These are phyloP conservation scores for Monosporascus cannonballus DNA, from an alignment of 2,329 filamentous ascomycete genomes.

Conservation along the genomic window DNA sequence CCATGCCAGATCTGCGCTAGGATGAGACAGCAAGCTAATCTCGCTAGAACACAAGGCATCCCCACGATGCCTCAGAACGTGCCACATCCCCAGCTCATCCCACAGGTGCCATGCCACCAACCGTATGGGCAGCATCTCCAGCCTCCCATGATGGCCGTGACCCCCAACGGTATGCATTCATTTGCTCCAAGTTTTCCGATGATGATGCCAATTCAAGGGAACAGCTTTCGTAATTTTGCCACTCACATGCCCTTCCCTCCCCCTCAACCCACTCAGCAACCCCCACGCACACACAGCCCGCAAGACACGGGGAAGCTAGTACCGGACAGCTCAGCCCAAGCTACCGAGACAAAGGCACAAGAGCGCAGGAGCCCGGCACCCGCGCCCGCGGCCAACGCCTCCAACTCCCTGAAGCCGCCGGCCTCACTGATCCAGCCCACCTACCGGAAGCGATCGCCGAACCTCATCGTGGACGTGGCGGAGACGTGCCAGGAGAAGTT, in stretches of 20 bases:
- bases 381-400: not conserved
- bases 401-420: conserved; percentile 16
- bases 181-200: conserved; percentile 17
- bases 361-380: not conserved
- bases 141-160: conserved; percentile 21
- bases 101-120: conserved; percentile 15
- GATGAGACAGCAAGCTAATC: conserved; percentile 22
- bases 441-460: conserved; percentile 29
- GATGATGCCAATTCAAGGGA: conserved; percentile 20
- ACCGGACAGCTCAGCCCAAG: too few species aligned
- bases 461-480: conserved; percentile 42
- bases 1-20: conserved; percentile 24
- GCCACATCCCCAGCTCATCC: conserved; percentile 14
- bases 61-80: conserved; percentile 17
- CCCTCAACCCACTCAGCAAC: conserved; percentile 4
- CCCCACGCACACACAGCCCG: not conserved
- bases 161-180: conserved; percentile 13
- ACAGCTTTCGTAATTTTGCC: conserved; percentile 12
- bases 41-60: conserved; percentile 19
- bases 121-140: conserved; percentile 19
- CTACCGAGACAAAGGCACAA: not conserved
- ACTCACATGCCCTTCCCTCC: conserved; percentile 5
- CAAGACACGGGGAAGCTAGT: too few species aligned
- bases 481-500: conserved; percentile 41
- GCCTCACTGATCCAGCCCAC: conserved; percentile 20